Evolutionary conservation across 441 rosid species (phyloP).

Genomic region (Brassica balearica): DNA sequence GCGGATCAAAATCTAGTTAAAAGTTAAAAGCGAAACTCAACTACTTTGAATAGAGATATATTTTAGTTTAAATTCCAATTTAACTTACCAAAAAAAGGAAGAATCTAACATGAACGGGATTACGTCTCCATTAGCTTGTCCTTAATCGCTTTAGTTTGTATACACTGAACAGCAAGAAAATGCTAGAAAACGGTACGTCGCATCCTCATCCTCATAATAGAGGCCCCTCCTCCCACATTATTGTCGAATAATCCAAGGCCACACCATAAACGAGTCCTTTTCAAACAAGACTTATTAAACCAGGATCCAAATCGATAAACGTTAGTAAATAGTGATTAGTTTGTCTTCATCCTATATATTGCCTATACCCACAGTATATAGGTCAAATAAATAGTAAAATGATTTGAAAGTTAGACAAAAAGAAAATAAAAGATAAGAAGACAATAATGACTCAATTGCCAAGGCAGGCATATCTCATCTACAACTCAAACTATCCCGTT

Average conservation of each 20-base stretch:
- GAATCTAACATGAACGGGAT: conserved; percentile 6
- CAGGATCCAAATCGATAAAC: not conserved
- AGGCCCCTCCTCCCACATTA: conserved; percentile 20
- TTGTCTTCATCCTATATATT: not conserved
- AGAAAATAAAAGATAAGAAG: not conserved
- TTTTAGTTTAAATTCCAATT: conserved; percentile 10
- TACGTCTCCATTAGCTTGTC: conserved; percentile 20
- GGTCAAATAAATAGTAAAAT: not conserved
- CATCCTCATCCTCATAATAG: conserved; percentile 31
- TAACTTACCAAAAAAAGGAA: conserved; percentile 16
- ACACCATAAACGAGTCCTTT: conserved; percentile 28
- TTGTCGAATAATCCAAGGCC: conserved; percentile 17
- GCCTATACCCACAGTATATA: not conserved
- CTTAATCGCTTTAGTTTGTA: conserved; percentile 14
- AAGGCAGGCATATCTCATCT: conserved; percentile 32
- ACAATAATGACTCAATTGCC: not conserved
- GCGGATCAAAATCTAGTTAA: not conserved
- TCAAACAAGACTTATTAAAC: not conserved
- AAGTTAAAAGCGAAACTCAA: conserved; percentile 18
- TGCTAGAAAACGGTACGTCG: conserved; percentile 14
- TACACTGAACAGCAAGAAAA: conserved; percentile 9
- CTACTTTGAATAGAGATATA: not conserved
- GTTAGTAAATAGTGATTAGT: not conserved
- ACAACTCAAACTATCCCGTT: conserved; percentile 4
- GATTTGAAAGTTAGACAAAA: not conserved